Conservation (phyloP, 164 flowering plant genomes). For the Kingdonia uniflora region DNA sequence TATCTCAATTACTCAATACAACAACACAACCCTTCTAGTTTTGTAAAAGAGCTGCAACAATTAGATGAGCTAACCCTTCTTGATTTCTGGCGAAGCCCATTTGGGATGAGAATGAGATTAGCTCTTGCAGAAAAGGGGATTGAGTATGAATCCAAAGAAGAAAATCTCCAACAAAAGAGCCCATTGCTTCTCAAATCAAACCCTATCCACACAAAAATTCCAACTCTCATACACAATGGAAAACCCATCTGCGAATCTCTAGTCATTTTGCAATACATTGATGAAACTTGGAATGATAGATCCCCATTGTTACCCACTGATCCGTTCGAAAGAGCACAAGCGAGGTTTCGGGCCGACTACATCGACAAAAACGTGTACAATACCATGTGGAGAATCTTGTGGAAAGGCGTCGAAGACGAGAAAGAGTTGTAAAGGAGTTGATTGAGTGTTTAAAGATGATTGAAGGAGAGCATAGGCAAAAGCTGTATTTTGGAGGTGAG, state of each 20-base stretch:
- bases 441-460: not conserved
- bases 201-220: not conserved
- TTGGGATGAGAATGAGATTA: not conserved
- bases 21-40: no score
- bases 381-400: not conserved
- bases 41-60: no score
- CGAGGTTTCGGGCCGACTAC: constrained; percentile 1
- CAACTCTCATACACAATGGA: not conserved
- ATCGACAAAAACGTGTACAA: not conserved
- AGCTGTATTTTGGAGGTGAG: constrained; percentile 11
- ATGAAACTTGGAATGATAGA: not conserved
- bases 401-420: constrained; percentile 2
- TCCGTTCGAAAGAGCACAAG: not conserved
- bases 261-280: not conserved
- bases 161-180: not conserved
- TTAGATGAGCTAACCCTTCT: not conserved
- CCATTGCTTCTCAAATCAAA: not conserved
- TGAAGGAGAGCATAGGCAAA: constrained; percentile 4
- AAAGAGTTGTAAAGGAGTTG: not conserved
- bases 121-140: not conserved
- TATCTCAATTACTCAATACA: no score
- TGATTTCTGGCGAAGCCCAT: constrained; percentile 1
- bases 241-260: not conserved
- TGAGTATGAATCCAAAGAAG: not conserved
- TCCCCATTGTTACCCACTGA: not conserved